Evolutionary conservation across 306 rosid genomes (phyloP).

Genomic region (Dryas alaskensis): DNA sequence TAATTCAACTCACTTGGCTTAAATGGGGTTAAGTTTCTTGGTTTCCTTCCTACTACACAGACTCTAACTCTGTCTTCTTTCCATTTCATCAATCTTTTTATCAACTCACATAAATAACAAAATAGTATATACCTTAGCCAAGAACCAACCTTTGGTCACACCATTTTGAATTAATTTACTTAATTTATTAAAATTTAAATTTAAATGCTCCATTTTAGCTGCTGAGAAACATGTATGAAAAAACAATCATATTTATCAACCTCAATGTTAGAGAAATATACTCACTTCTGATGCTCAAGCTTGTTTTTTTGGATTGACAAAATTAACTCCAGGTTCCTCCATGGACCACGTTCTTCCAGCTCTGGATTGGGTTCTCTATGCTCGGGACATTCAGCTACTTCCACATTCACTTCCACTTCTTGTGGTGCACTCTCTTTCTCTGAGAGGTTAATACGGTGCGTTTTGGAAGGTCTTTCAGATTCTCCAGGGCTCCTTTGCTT

Average conservation of each 20-base stretch:
- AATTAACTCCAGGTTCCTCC: constrained; percentile 74
- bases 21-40: not conserved
- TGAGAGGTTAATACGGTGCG: constrained; percentile 30
- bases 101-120: not conserved
- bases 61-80: not conserved
- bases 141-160: not conserved
- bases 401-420: constrained; percentile 11
- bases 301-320: constrained; percentile 43
- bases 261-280: constrained; percentile 6
- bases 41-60: not conserved
- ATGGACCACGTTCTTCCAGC: constrained; percentile 34
- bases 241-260: not conserved
- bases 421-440: constrained; percentile 18
- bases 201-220: not conserved
- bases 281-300: constrained; percentile 55
- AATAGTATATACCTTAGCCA: not conserved
- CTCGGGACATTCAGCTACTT: constrained; percentile 10
- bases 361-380: constrained; percentile 9
- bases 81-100: not conserved
- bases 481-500: constrained; percentile 26
- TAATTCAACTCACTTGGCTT: not conserved
- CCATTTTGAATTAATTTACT: not conserved
- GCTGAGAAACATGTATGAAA: not conserved
- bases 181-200: not conserved
- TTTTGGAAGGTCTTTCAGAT: constrained; percentile 39